Conservation (phyloP, 345 rosid genomes). For the Rhizophora apiculata region DNA sequence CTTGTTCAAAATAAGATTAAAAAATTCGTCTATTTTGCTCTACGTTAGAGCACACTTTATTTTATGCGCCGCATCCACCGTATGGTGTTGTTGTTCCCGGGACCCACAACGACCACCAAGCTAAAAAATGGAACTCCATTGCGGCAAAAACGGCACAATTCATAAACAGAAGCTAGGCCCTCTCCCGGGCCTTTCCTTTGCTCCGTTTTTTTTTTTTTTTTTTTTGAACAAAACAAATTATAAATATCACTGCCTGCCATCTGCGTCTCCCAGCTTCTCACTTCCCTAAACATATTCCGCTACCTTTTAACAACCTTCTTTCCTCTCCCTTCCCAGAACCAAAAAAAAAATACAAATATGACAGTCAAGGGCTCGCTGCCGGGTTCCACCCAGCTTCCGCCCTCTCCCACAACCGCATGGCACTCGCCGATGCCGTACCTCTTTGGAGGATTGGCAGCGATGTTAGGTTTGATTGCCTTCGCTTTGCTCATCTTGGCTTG, state of each 20-base stretch:
- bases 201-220: no score
- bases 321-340: neutral
- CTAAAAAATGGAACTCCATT: no score
- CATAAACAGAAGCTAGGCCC: no score
- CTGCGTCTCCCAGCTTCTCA: conserved; percentile 17
- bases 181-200: no score
- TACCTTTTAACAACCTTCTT: neutral
- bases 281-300: no score
- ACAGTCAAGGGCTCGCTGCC: conserved; percentile 16
- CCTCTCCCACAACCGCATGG: conserved; percentile 43
- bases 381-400: neutral
- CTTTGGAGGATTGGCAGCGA: conserved; percentile 93
- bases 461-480: conserved; percentile 88
- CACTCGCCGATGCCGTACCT: conserved; percentile 96
- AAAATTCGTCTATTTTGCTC: no score
- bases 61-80: no score
- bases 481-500: conserved; percentile 87
- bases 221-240: conserved; percentile 10
- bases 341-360: conserved; percentile 23
- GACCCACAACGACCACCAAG: no score
- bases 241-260: conserved; percentile 23
- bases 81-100: no score
- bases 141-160: no score
- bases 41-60: no score
- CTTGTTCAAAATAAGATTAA: no score